A percentile compares a stretch with the other conserved stretches of the same genome.
Evolutionary conservation across 108 stramenopile species (phyloP).

Genomic region (Nannochloropsis gaditana): DNA sequence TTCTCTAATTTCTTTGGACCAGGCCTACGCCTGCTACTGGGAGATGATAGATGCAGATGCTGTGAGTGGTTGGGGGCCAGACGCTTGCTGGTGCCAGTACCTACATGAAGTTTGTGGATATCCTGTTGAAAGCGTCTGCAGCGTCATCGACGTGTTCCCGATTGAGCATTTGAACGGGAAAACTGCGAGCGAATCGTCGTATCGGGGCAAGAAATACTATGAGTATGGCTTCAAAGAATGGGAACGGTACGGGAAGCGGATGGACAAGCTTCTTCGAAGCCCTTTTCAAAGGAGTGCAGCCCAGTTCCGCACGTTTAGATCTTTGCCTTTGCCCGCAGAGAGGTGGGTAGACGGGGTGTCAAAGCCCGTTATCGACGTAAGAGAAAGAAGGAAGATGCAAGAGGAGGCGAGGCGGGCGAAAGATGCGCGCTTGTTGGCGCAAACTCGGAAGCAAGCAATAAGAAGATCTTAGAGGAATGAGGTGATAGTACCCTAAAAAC

Average conservation of each 20-base stretch:
- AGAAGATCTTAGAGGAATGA: no score
- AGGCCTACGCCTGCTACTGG: constrained; percentile 5
- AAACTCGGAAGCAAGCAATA: no score
- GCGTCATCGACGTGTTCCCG: not conserved
- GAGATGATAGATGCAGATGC: not conserved
- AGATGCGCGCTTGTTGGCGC: not conserved
- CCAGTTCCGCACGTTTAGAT: not conserved
- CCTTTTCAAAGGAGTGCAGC: not conserved
- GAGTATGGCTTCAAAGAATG: not conserved
- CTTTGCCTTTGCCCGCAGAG: not conserved
- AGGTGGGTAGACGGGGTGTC: not conserved
- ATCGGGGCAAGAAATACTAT: not conserved
- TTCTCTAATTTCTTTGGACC: no score
- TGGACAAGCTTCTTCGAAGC: not conserved
- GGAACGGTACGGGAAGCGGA: not conserved
- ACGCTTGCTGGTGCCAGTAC: not conserved
- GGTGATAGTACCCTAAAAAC: no score
- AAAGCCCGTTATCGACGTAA: not conserved
- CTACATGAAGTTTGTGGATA: not conserved
- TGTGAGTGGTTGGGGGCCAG: not conserved
- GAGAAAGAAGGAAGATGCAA: constrained; percentile 16
- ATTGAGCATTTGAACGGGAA: not conserved
- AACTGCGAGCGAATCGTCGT: not conserved
- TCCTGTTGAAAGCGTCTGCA: not conserved
- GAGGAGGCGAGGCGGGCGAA: not conserved